These are phyloP conservation scores for Ulota crispa DNA, from an alignment of 225 moss, liverwort and hornwort species.

Conservation along the genomic window DNA sequence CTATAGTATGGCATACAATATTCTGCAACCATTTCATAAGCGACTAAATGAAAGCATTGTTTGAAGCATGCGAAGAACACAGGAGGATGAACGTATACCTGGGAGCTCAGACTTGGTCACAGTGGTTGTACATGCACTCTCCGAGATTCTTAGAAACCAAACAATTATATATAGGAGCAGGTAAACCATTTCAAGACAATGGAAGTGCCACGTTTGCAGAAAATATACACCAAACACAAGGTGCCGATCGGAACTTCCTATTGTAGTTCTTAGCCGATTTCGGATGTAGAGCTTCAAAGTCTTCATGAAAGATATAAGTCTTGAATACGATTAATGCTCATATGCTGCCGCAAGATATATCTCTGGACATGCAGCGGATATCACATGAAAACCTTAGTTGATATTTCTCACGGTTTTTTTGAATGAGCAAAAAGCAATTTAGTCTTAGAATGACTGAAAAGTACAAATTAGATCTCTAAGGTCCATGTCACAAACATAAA, in stretches of 20 bases:
- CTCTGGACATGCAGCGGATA: conserved; percentile 20
- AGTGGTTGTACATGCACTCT: conserved; percentile 6
- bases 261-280: background rate
- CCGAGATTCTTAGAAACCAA: conserved; percentile 23
- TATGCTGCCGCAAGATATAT: conserved; percentile 18
- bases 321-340: background rate
- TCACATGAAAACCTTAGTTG: background rate
- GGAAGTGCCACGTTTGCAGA: conserved; percentile 34
- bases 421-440: background rate
- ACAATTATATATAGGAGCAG: conserved; percentile 22
- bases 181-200: conserved; percentile 26
- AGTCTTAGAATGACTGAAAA: background rate
- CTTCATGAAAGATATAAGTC: conserved; percentile 16
- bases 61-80: background rate
- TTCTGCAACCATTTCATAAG: background rate
- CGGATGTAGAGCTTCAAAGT: conserved; percentile 1
- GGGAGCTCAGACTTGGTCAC: conserved; percentile 14
- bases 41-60: background rate
- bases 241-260: conserved; percentile 26
- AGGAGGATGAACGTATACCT: conserved; percentile 19
- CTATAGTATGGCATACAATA: background rate
- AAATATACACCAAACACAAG: conserved; percentile 29
- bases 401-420: background rate
- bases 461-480: background rate
- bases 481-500: background rate